phyloP scores from a whole-genome alignment of 352 stramenopile species.

The Globisporangium acanthophoron region DNA sequence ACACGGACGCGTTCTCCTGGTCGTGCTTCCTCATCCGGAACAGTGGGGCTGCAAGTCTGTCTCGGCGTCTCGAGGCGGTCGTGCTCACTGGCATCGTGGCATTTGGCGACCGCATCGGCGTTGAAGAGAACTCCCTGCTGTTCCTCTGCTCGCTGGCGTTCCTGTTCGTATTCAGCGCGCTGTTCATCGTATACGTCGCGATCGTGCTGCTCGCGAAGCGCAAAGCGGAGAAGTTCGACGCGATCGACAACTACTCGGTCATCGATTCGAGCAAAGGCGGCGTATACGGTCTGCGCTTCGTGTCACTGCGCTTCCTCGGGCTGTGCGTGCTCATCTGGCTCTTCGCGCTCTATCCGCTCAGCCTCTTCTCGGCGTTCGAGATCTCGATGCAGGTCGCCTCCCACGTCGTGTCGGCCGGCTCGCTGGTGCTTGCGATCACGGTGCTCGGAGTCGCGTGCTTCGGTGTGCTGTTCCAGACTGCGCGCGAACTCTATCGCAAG shows the following conservation, averaged over 20 bases:
- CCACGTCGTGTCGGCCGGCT: conserved; percentile 14
- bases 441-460: conserved; percentile 40
- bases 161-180: conserved; percentile 24
- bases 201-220: conserved; percentile 53
- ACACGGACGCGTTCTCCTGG: conserved; percentile 69
- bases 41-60: background rate
- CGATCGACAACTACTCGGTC: conserved; percentile 25
- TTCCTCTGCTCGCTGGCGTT: conserved; percentile 34
- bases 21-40: conserved; percentile 46
- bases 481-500: conserved; percentile 36
- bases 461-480: conserved; percentile 28
- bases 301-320: conserved; percentile 54
- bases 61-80: conserved; percentile 45
- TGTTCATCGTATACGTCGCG: conserved; percentile 38
- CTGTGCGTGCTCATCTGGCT: conserved; percentile 60
- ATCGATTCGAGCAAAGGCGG: conserved; percentile 8
- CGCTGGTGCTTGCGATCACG: conserved; percentile 35
- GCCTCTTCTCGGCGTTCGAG: conserved; percentile 56
- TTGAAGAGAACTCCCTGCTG: conserved; percentile 41
- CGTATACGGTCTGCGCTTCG: conserved; percentile 45
- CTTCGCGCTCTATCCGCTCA: conserved; percentile 56
- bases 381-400: conserved; percentile 61
- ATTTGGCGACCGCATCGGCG: conserved; percentile 47
- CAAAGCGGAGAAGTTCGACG: conserved; percentile 39
- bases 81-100: conserved; percentile 49